Percentiles rank a stretch among this genome's conserved stretches.
phyloP scores from a whole-genome alignment of 805 yeast genomes.

The Metschnikowia bowlesiae region DNA sequence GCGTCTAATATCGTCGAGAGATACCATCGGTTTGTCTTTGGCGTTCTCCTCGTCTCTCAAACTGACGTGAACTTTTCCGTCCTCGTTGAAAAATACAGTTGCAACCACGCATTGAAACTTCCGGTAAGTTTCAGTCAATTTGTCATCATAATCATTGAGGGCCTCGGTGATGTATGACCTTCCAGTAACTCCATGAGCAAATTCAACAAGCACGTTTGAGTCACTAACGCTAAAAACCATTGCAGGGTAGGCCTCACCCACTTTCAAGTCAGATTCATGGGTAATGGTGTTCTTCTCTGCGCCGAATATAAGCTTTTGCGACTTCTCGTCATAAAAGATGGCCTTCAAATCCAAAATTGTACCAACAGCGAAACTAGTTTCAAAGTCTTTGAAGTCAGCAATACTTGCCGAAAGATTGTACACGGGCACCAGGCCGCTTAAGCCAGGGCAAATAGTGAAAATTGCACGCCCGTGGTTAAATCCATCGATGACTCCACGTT shows the following conservation, averaged over 20 bases:
- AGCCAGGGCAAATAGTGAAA: constrained; percentile 64
- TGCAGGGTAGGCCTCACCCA: constrained; percentile 57
- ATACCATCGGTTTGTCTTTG: constrained; percentile 45
- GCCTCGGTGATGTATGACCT: constrained; percentile 75
- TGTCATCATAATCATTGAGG: constrained; percentile 57
- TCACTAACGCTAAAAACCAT: constrained; percentile 56
- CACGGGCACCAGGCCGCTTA: constrained; percentile 62
- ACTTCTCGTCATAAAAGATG: constrained; percentile 48
- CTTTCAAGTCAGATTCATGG: constrained; percentile 46
- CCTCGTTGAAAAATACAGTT: constrained; percentile 47
- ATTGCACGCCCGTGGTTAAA: constrained; percentile 56
- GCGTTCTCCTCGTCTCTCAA: constrained; percentile 50
- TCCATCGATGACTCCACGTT: constrained; percentile 63
- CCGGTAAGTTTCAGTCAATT: constrained; percentile 46
- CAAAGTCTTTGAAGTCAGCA: constrained; percentile 45
- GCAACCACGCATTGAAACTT: constrained; percentile 56
- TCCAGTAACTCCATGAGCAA: constrained; percentile 61
- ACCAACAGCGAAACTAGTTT: constrained; percentile 65
- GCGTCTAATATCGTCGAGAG: constrained; percentile 50
- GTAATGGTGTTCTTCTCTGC: constrained; percentile 44
- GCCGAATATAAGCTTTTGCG: constrained; percentile 45
- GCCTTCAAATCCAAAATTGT: constrained; percentile 60
- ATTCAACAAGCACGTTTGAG: constrained; percentile 59
- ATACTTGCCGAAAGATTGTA: constrained; percentile 59
- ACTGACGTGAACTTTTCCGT: constrained; percentile 55